Evolutionary conservation across 1,139 yeast species (phyloP).

Genomic region (Pichia sp.): DNA sequence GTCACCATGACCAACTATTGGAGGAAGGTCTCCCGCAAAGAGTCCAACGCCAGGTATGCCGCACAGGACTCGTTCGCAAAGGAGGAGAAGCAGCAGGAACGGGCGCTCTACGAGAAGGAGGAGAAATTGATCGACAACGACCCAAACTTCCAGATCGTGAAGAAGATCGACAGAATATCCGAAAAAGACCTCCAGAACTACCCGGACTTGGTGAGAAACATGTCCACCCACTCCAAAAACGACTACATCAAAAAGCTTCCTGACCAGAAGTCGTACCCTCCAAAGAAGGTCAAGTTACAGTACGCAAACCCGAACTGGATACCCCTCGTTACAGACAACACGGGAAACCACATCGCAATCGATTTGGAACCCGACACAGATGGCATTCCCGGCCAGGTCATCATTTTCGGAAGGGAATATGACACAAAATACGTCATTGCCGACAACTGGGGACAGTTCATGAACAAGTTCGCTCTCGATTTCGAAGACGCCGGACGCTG

Average conservation of each 20-base stretch:
- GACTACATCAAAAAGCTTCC: constrained; percentile 37
- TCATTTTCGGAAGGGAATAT: constrained; percentile 56
- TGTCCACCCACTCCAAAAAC: constrained; percentile 18
- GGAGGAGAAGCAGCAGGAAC: neutral
- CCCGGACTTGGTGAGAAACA: constrained; percentile 20
- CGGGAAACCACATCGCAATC: constrained; percentile 86
- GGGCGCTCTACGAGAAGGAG: constrained; percentile 2
- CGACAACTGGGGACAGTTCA: constrained; percentile 47
- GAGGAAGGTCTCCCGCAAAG: constrained; percentile 56
- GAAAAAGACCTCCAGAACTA: constrained; percentile 17
- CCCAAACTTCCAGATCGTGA: constrained; percentile 19
- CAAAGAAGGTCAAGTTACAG: constrained; percentile 59
- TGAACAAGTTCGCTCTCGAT: constrained; percentile 43
- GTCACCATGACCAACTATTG: constrained; percentile 61
- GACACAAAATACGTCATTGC: constrained; percentile 59
- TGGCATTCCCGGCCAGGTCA: constrained; percentile 70
- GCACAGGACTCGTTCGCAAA: neutral
- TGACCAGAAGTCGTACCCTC: constrained; percentile 71
- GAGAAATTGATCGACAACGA: constrained; percentile 15
- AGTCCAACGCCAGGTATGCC: constrained; percentile 9
- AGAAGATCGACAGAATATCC: constrained; percentile 9
- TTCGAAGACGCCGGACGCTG: constrained; percentile 48
- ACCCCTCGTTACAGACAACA: constrained; percentile 80
- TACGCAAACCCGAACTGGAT: constrained; percentile 91
- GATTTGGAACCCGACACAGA: constrained; percentile 80